Conservation (phyloP, 805 yeast species). For the Kodamaea fukazawae region DNA sequence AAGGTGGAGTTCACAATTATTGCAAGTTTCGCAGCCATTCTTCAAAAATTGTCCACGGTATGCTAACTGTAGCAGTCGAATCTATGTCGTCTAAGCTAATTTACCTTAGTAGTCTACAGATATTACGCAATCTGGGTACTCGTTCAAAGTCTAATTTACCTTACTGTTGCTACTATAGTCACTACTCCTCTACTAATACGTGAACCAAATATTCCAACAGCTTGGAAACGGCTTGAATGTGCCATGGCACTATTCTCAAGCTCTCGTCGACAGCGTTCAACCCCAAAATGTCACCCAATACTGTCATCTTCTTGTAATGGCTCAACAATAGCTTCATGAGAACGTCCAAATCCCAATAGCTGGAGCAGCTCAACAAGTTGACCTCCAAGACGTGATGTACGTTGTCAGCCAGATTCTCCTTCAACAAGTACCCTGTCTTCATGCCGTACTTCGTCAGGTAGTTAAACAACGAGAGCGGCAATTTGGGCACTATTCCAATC, state of each 20-base stretch:
- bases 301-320: constrained; percentile 60
- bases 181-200: too few species aligned
- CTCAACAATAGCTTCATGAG: constrained; percentile 53
- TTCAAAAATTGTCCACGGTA: too few species aligned
- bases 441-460: constrained; percentile 70
- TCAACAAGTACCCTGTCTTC: constrained; percentile 65
- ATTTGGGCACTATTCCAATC: constrained; percentile 56
- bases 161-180: too few species aligned
- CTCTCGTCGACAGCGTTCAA: constrained; percentile 17
- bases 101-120: too few species aligned
- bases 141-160: too few species aligned
- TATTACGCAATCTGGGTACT: too few species aligned
- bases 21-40: too few species aligned
- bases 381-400: constrained; percentile 51
- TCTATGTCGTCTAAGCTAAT: too few species aligned
- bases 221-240: constrained; percentile 64
- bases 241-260: constrained; percentile 63
- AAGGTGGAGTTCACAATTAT: too few species aligned
- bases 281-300: constrained; percentile 40
- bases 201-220: constrained; percentile 59
- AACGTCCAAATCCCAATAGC: constrained; percentile 54
- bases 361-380: constrained; percentile 70
- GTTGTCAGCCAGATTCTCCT: constrained; percentile 22
- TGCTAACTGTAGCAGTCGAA: too few species aligned
- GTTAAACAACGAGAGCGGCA: constrained; percentile 64